Evolutionary conservation across 768 basidiomycete species (phyloP).

Genomic region (Daedaleopsis nitida): DNA sequence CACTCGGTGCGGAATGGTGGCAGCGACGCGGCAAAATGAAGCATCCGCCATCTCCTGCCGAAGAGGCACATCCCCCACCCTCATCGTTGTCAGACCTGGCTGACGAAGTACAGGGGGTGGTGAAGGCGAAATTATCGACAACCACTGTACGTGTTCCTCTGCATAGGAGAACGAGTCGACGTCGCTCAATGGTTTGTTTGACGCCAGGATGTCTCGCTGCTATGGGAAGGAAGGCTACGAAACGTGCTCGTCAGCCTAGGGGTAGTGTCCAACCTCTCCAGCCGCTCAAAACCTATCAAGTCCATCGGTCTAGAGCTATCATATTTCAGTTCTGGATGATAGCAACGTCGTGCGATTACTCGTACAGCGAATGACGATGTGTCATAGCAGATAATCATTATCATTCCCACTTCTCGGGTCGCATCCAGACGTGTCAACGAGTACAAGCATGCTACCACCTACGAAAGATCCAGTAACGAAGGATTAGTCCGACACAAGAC

Average conservation of each 20-base stretch:
- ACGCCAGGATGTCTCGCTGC: slow-evolving; percentile 77
- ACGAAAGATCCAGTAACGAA: slow-evolving; percentile 15
- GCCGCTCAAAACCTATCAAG: slow-evolving; percentile 82
- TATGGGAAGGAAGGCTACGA: slow-evolving; percentile 92
- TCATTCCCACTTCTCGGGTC: slow-evolving; percentile 7
- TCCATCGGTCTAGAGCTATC: slow-evolving; percentile 91
- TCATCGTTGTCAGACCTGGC: slow-evolving; percentile 23
- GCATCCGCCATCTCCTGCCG: slow-evolving; percentile 19
- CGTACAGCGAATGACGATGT: background rate
- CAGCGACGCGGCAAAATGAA: slow-evolving; percentile 57
- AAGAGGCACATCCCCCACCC: slow-evolving; percentile 27
- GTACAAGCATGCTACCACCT: slow-evolving; percentile 17
- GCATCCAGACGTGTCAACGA: slow-evolving; percentile 11
- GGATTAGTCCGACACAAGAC: slow-evolving; percentile 17
- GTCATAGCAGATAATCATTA: background rate
- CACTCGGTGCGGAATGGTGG: slow-evolving; percentile 97
- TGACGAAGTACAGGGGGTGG: slow-evolving; percentile 69
- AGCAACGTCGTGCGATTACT: background rate
- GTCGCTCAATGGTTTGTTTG: background rate
- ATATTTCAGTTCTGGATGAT: slow-evolving; percentile 74
- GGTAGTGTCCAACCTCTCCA: slow-evolving; percentile 87
- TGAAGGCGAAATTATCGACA: slow-evolving; percentile 89
- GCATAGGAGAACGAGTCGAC: background rate
- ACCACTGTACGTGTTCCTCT: slow-evolving; percentile 63
- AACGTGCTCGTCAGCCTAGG: slow-evolving; percentile 91